Evolutionary conservation across 1,139 yeast genomes (phyloP).

Genomic region (Zhuliangozyma blackwelliae): DNA sequence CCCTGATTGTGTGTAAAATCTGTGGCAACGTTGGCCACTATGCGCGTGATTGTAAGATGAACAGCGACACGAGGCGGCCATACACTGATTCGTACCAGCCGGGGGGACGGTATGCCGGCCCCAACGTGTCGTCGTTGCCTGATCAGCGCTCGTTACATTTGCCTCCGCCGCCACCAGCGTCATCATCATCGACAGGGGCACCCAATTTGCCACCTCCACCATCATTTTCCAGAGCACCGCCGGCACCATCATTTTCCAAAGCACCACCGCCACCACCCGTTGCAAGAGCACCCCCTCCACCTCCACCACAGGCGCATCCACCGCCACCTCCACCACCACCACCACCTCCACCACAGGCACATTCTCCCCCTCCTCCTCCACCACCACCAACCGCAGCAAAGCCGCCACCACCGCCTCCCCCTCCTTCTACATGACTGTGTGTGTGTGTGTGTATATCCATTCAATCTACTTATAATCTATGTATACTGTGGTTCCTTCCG

Average conservation of each 20-base stretch:
- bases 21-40: constrained; percentile 87
- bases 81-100: constrained; percentile 6
- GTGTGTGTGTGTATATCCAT: background rate
- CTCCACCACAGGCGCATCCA: constrained; percentile 12
- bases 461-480: background rate
- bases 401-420: constrained; percentile 12
- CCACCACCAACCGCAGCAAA: constrained; percentile 15
- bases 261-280: constrained; percentile 39
- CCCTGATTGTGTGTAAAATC: constrained; percentile 62
- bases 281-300: constrained; percentile 15
- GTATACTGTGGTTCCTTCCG: background rate
- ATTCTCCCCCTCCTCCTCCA: constrained; percentile 13
- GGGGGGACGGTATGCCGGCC: constrained; percentile 12
- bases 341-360: constrained; percentile 18
- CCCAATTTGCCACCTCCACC: constrained; percentile 14
- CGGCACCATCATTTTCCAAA: constrained; percentile 26
- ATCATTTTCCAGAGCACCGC: constrained; percentile 16
- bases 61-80: constrained; percentile 4
- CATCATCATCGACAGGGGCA: constrained; percentile 8
- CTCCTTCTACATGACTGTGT: constrained; percentile 12
- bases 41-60: constrained; percentile 73
- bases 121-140: constrained; percentile 8
- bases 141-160: constrained; percentile 13
- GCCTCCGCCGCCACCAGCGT: constrained; percentile 18
- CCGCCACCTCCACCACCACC: constrained; percentile 17